Conservation (phyloP, 768 basidiomycete genomes). For the Kwoniella sp. region DNA sequence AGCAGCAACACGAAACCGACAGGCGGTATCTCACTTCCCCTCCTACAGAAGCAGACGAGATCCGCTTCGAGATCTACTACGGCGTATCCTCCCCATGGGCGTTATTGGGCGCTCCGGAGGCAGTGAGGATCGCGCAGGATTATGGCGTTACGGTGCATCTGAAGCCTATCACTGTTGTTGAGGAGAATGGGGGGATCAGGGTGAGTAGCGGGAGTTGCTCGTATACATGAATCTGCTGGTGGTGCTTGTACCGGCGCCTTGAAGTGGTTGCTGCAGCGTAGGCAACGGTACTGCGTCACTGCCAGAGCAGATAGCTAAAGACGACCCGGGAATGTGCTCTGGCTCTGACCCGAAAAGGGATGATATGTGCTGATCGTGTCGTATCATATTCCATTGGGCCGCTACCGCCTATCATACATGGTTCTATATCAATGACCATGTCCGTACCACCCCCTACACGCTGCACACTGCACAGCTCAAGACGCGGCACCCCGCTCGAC, state of each 20-base stretch:
- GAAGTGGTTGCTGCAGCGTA: too few species aligned
- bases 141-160: conserved; percentile 35
- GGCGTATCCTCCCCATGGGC: conserved; percentile 47
- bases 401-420: too few species aligned
- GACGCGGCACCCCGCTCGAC: conserved; percentile 36
- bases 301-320: too few species aligned
- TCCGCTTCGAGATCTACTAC: conserved; percentile 40
- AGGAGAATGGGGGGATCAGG: conserved; percentile 45
- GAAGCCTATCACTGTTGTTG: conserved; percentile 41
- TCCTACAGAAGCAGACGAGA: conserved; percentile 22
- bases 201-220: conserved; percentile 21
- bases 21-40: conserved; percentile 16
- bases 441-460: background rate
- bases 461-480: conserved; percentile 31
- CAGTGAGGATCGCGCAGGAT: conserved; percentile 28
- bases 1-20: background rate
- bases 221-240: too few species aligned
- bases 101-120: conserved; percentile 35
- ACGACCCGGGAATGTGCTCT: too few species aligned
- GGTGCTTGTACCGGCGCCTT: background rate
- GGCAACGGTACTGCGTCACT: too few species aligned
- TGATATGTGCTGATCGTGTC: too few species aligned
- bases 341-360: too few species aligned
- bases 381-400: too few species aligned
- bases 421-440: too few species aligned